Evolutionary conservation across 2,329 filamentous ascomycete species (phyloP).

Genomic region (Fusarium anthophilum): DNA sequence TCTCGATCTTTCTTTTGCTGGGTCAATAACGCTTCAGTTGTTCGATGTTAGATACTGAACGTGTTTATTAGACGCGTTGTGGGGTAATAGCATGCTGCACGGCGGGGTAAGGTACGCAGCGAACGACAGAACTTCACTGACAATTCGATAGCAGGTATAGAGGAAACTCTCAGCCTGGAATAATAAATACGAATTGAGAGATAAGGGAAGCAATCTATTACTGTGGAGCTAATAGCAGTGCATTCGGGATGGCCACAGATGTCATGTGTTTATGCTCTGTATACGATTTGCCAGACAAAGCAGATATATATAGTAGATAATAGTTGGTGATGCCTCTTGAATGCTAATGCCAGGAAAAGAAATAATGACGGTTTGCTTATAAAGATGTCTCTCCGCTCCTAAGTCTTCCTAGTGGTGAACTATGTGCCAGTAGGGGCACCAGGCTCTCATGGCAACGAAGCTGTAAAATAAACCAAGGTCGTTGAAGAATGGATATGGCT

Average conservation of each 20-base stretch:
- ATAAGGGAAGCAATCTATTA: not conserved
- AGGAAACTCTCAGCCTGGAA: not conserved
- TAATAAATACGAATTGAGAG: not conserved
- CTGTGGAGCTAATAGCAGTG: not conserved
- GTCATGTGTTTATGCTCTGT: not conserved
- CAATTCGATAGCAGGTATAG: not conserved
- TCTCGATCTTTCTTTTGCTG: constrained; percentile 17
- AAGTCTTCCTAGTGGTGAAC: not conserved
- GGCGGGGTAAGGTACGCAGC: constrained; percentile 5
- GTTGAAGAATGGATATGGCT: not conserved
- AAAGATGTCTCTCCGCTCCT: not conserved
- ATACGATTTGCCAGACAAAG: not conserved
- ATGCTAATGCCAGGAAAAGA: not conserved
- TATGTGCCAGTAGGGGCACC: not conserved
- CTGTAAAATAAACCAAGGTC: not conserved
- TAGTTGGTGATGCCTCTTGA: not conserved
- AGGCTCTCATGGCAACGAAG: not conserved
- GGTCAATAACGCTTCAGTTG: not conserved
- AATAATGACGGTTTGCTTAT: not conserved
- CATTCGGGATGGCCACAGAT: not conserved
- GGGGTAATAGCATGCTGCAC: constrained; percentile 14
- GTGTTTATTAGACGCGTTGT: constrained; percentile 30
- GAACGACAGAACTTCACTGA: not conserved
- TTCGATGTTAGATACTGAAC: not conserved
- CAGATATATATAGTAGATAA: not conserved